Conservation (phyloP, 2,329 filamentous ascomycete species). For the Cladosporium sp. region DNA sequence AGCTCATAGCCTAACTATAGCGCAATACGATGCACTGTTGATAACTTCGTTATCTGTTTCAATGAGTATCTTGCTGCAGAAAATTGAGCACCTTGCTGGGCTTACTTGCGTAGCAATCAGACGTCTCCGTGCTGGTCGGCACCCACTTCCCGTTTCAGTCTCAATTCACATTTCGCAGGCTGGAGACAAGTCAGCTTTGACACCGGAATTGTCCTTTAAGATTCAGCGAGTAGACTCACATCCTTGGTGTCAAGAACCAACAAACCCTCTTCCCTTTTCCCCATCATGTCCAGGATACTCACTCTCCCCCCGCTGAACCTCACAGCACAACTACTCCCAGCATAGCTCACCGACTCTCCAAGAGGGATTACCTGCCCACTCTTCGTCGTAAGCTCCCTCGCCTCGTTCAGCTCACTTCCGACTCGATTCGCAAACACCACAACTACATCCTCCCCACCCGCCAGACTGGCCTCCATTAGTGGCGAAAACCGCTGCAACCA, state of each 20-base stretch:
- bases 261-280: conserved; percentile 68
- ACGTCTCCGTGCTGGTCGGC: background rate
- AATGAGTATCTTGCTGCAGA: background rate
- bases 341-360: conserved; percentile 58
- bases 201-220: background rate
- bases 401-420: conserved; percentile 55
- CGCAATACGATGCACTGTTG: too few relatives aligned
- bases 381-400: conserved; percentile 29
- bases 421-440: conserved; percentile 71
- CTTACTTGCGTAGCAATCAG: background rate
- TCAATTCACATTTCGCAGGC: conserved; percentile 12
- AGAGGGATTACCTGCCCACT: conserved; percentile 33
- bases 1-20: too few relatives aligned
- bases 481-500: conserved; percentile 74
- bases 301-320: conserved; percentile 66
- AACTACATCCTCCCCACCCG: conserved; percentile 57
- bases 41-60: too few relatives aligned
- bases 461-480: conserved; percentile 38
- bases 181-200: background rate
- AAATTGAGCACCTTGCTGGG: background rate
- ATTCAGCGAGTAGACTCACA: conserved; percentile 26
- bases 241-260: conserved; percentile 65
- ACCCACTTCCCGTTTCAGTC: background rate
- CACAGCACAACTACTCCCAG: conserved; percentile 71
- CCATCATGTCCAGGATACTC: conserved; percentile 67